Evolutionary conservation across 345 rosid species (phyloP), one percentile per base, ranked within the genome.

Genomic region (Euclidium syriacum): DNA sequence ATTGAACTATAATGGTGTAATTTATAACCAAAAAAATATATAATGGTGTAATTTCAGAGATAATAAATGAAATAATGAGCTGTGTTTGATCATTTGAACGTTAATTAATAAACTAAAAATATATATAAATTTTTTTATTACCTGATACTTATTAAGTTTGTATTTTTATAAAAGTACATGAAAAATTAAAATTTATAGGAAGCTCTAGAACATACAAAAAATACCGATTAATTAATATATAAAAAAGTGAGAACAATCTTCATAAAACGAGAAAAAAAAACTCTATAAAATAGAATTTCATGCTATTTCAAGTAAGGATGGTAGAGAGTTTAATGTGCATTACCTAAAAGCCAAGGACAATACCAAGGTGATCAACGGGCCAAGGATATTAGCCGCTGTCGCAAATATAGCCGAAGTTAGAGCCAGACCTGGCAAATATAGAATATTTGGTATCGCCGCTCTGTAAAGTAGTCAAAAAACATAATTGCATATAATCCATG

Each of bases 351-450:
- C 20, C 41, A 78, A 29, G 20, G 85, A 67, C 51, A 85, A 34
- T 40, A 82, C 49, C 55, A 79, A 80, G 39, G 91, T 85, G 33
- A 71, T 18, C 38, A 74, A 75, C 0, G 91, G 91, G 38, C 40
- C 6, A 40, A 85, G 78, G 42, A 83, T 81, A 40, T 18, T 3
- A 60, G 76, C 76, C 22, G 86, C 88, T 0, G 82, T 7, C 12
- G 75, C 64, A 52, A 76, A 81, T 0, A 85, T 83, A 7, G 84
- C 79, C 17, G 85, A 78, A 18, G 85, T 83, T 18, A 74, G 56
- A 9, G 39, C 76, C 60, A 86, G 50, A 67, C 89, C 75, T 22
- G 78, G 74, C 53, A 76, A 12, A 43, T 65, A 72, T 14, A 83
- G 68, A 38, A 61, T 14, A 42, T 61, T 69, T 27, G 73, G 73